phyloP scores from a whole-genome alignment of 208 protist species.

The Crithidia fasciculata region DNA sequence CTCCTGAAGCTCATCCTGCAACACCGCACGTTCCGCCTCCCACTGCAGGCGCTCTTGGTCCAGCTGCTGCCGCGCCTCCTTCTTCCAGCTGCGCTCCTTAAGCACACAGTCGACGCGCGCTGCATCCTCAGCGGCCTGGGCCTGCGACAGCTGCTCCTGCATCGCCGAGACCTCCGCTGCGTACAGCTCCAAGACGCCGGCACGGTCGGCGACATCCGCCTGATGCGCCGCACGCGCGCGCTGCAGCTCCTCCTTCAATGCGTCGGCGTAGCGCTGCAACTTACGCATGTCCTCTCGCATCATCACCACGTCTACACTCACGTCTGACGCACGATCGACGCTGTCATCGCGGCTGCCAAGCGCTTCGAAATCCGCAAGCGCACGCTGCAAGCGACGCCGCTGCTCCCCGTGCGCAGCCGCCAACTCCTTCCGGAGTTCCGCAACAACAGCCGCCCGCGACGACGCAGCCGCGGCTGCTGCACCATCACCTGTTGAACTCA shows the following conservation, averaged over 20 bases:
- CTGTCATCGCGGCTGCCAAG: neutral
- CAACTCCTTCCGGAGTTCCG: neutral
- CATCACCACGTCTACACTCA: neutral
- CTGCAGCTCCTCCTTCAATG: conserved; percentile 1
- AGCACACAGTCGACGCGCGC: neutral
- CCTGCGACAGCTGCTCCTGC: neutral
- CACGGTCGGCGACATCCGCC: neutral
- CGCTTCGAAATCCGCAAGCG: neutral
- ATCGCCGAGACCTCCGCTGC: neutral
- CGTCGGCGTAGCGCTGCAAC: neutral
- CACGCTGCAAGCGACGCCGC: neutral
- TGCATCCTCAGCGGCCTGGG: neutral
- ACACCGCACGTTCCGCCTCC: neutral
- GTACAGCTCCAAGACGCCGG: neutral
- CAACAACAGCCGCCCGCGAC: neutral
- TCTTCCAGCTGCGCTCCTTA: neutral
- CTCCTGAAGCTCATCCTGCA: neutral
- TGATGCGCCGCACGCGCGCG: neutral
- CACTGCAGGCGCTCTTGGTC: neutral
- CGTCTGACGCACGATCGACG: neutral
- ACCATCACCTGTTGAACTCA: neutral
- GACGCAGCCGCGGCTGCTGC: neutral
- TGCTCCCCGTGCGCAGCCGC: neutral
- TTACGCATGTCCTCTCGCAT: conserved; percentile 1
- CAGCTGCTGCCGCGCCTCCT: neutral